These are phyloP conservation scores for Acer saccharum DNA, from an alignment of 345 rosid genomes.

Conservation along the genomic window DNA sequence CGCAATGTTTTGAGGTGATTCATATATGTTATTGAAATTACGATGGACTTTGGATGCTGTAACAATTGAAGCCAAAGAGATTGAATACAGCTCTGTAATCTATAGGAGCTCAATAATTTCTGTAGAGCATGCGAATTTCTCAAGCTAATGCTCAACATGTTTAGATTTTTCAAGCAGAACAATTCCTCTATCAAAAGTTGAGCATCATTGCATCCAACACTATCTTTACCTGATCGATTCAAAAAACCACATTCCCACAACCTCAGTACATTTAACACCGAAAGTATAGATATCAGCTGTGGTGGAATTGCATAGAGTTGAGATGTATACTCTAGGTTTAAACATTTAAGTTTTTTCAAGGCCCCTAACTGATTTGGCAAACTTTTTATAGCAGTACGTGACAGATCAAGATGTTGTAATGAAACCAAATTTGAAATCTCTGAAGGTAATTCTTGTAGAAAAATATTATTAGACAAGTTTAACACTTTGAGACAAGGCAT, in stretches of 20 bases:
- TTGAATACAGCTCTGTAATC: too few relatives aligned
- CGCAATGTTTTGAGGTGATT: neutral
- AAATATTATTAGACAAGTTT: conserved; percentile 28
- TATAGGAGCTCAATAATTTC: neutral
- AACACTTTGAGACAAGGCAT: conserved; percentile 30
- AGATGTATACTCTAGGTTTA: conserved; percentile 15
- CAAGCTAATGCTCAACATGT: neutral
- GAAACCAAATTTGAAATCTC: conserved; percentile 17
- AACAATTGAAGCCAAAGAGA: neutral
- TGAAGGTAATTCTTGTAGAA: conserved; percentile 26
- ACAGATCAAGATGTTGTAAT: conserved; percentile 29
- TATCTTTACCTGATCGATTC: too few relatives aligned
- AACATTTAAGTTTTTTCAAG: conserved; percentile 15
- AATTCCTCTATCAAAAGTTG: conserved; percentile 19
- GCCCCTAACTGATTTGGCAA: conserved; percentile 17
- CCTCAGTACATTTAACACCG: too few relatives aligned
- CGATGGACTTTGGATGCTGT: neutral
- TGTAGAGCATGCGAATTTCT: neutral
- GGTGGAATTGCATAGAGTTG: conserved; percentile 25
- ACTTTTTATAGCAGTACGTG: conserved; percentile 20
- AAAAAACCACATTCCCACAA: too few relatives aligned
- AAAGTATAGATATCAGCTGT: too few relatives aligned
- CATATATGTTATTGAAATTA: neutral
- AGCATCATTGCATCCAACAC: too few relatives aligned
- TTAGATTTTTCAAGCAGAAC: conserved; percentile 1